These are phyloP conservation scores for Coniferiporia sulphurascens DNA, from an alignment of 1,284 basidiomycete species.

Conservation along the genomic window DNA sequence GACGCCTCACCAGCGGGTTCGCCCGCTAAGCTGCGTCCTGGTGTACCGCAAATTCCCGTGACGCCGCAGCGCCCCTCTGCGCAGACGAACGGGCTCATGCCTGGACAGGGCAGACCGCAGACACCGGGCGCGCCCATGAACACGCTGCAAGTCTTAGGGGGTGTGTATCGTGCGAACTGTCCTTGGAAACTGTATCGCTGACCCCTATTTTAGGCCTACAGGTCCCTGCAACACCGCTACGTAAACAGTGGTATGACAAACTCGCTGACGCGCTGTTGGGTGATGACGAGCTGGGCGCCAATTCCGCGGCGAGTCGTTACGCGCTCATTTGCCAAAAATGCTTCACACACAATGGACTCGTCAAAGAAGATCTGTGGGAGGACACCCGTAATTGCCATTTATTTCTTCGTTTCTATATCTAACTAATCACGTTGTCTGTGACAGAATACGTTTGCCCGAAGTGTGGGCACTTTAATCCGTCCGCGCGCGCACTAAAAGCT, in stretches of 20 bases:
- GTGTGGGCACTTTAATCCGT: slow-evolving; percentile 70
- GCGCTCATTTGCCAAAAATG: slow-evolving; percentile 94
- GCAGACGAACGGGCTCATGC: slow-evolving; percentile 21
- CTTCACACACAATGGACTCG: slow-evolving; percentile 91
- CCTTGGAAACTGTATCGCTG: neutral
- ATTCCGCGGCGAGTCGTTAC: slow-evolving; percentile 60
- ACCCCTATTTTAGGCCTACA: slow-evolving; percentile 28
- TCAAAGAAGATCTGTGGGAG: slow-evolving; percentile 85
- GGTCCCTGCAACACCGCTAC: slow-evolving; percentile 48
- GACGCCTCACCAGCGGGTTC: slow-evolving; percentile 52
- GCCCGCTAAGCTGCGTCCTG: slow-evolving; percentile 31
- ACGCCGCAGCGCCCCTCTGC: slow-evolving; percentile 5
- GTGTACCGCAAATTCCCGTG: slow-evolving; percentile 17
- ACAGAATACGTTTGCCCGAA: slow-evolving; percentile 74
- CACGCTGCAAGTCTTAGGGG: neutral
- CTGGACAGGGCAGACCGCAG: neutral
- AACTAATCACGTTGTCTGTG: neutral
- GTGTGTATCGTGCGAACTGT: neutral
- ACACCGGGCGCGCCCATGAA: neutral
- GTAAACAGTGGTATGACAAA: slow-evolving; percentile 86
- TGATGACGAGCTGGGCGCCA: slow-evolving; percentile 62
- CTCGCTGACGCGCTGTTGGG: slow-evolving; percentile 83
- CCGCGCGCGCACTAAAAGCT: slow-evolving; percentile 39
- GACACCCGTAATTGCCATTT: slow-evolving; percentile 72
- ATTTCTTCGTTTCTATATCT: neutral